A percentile compares a stretch with the other conserved stretches of the same genome.
These are phyloP conservation scores for Graphilbum ipis-grandicollis DNA, from an alignment of 2,329 filamentous ascomycete species.

Conservation along the genomic window DNA sequence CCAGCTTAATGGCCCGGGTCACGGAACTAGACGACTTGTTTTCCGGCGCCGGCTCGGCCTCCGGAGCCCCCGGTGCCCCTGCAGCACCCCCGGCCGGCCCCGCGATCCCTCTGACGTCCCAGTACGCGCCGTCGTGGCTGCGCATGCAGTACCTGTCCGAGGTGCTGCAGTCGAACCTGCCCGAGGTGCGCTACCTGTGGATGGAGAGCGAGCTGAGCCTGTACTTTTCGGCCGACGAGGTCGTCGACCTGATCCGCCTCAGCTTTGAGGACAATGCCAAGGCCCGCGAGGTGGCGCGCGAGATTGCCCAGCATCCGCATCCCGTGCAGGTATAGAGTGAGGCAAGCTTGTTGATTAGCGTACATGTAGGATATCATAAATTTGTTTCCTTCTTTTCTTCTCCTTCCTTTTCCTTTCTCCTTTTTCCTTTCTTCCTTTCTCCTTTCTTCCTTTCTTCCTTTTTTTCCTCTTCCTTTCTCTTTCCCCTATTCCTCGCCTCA, in stretches of 20 bases:
- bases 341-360: too few species aligned
- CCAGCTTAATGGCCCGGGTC: slow-evolving; percentile 37
- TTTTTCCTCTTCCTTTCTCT: too few species aligned
- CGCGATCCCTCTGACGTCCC: slow-evolving; percentile 33
- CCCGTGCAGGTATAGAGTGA: neutral
- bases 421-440: too few species aligned
- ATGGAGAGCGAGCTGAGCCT: slow-evolving; percentile 47
- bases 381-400: too few species aligned
- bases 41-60: slow-evolving; percentile 13
- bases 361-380: too few species aligned
- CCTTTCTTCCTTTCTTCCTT: neutral
- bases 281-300: slow-evolving; percentile 37
- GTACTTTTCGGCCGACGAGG: slow-evolving; percentile 43
- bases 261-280: slow-evolving; percentile 48
- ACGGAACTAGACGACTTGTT: slow-evolving; percentile 44
- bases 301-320: slow-evolving; percentile 34
- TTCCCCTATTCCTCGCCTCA: too few species aligned
- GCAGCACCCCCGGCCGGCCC: too few species aligned
- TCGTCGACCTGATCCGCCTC: slow-evolving; percentile 42
- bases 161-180: slow-evolving; percentile 48
- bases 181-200: slow-evolving; percentile 46
- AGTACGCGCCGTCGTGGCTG: slow-evolving; percentile 45
- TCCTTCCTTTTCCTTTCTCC: too few species aligned
- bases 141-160: slow-evolving; percentile 47
- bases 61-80: too few species aligned